Percentiles rank a stretch among this genome's conserved stretches.
phyloP scores from a whole-genome alignment of 139 green algal genomes.

The Pleodorina starrii region DNA sequence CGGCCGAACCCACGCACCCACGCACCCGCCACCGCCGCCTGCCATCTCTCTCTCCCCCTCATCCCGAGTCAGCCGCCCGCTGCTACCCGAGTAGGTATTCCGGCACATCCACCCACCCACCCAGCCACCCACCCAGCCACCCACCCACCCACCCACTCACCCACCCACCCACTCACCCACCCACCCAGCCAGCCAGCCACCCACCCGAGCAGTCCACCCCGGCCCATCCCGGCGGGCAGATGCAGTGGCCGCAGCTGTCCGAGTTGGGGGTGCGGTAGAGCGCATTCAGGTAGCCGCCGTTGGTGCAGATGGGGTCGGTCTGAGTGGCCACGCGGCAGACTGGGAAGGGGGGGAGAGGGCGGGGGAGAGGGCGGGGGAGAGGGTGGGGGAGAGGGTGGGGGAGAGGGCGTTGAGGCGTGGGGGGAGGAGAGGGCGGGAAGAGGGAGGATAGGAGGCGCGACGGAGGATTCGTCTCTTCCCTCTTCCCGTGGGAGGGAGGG shows the following conservation, averaged over 20 bases:
- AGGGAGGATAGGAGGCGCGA: background rate
- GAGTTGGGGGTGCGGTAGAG: conserved; percentile 58
- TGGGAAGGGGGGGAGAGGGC: background rate
- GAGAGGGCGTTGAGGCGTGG: background rate
- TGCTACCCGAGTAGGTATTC: too few species aligned
- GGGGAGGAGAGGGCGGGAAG: background rate
- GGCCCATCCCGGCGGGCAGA: conserved; percentile 69
- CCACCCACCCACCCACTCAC: too few species aligned
- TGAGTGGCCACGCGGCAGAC: conserved; percentile 53
- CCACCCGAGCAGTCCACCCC: conserved; percentile 72
- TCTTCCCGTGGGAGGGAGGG: background rate
- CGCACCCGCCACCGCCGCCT: too few species aligned
- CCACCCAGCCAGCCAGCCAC: background rate
- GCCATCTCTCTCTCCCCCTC: too few species aligned
- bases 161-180: background rate
- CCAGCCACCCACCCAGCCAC: too few species aligned
- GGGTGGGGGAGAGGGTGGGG: background rate
- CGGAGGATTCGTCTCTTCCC: too few species aligned
- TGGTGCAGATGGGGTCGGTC: conserved; percentile 69
- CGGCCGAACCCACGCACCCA: too few species aligned
- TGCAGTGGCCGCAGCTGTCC: conserved; percentile 68
- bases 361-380: too few species aligned
- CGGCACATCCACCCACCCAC: too few species aligned
- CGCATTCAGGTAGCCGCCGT: conserved; percentile 71
- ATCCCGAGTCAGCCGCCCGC: too few species aligned